Percentiles rank a stretch among this genome's conserved stretches.
Evolutionary conservation across 169 alveolate genomes (phyloP).

Genomic region (Cryptosporidium ryanae): DNA sequence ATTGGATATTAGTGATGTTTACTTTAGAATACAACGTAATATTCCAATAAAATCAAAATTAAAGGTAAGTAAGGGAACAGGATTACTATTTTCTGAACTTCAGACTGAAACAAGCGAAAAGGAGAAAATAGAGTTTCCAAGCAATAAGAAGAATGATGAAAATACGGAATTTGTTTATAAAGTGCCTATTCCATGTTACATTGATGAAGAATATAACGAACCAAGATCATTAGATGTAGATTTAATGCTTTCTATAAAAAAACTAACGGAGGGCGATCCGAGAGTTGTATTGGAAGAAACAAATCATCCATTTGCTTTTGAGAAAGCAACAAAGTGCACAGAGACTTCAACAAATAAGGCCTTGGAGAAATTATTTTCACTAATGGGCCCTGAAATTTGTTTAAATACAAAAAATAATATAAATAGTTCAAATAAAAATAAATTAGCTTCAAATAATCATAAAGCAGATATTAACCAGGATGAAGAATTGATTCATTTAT

Average conservation of each 20-base stretch:
- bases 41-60: constrained; percentile 30
- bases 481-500: constrained; percentile 43
- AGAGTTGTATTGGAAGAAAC: constrained; percentile 67
- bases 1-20: constrained; percentile 59
- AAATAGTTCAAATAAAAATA: background rate
- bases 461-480: constrained; percentile 14
- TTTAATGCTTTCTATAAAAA: constrained; percentile 56
- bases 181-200: constrained; percentile 65
- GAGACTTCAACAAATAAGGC: constrained; percentile 1
- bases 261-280: constrained; percentile 53
- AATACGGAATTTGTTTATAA: constrained; percentile 13
- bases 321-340: constrained; percentile 25
- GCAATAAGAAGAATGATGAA: background rate
- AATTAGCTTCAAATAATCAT: background rate
- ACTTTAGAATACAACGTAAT: constrained; percentile 50
- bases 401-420: background rate
- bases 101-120: constrained; percentile 9
- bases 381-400: constrained; percentile 20
- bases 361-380: constrained; percentile 26
- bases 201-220: constrained; percentile 64
- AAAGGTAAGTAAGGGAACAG: constrained; percentile 45
- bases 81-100: constrained; percentile 57
- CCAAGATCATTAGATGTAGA: constrained; percentile 67
- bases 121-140: constrained; percentile 1
- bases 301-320: constrained; percentile 56